Conservation (phyloP, 140 eudicot genomes). For the Bidens hawaiensis region DNA sequence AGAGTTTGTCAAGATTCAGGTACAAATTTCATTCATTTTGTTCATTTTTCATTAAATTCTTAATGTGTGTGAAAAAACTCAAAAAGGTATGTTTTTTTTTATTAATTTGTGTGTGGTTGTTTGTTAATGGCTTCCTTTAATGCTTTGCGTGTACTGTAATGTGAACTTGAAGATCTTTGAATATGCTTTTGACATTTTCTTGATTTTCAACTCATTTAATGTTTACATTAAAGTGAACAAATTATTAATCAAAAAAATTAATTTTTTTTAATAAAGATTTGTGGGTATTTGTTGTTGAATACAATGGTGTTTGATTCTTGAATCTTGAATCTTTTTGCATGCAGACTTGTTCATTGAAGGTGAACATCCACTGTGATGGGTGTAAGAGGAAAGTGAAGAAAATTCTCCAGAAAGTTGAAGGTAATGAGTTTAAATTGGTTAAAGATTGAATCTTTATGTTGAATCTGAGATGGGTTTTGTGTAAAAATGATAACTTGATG, state of each 20-base stretch:
- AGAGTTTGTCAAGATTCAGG: conserved; percentile 99
- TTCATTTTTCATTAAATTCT: neutral
- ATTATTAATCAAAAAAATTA: neutral
- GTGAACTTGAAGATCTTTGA: conserved; percentile 28
- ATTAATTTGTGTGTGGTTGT: neutral
- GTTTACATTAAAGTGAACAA: neutral
- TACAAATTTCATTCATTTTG: conserved; percentile 15
- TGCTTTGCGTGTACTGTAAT: conserved; percentile 38
- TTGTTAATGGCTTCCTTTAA: conserved; percentile 10
- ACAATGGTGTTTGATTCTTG: conserved; percentile 1
- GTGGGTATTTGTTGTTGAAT: conserved; percentile 1
- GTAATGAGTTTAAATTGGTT: conserved; percentile 32
- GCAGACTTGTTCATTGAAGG: conserved; percentile 92
- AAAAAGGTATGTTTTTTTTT: conserved; percentile 8
- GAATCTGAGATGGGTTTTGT: conserved; percentile 24
- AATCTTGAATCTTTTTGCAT: conserved; percentile 40
- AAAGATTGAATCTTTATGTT: conserved; percentile 6
- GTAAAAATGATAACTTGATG: neutral
- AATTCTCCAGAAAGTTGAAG: conserved; percentile 93
- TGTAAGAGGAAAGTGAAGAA: conserved; percentile 95
- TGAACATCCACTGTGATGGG: conserved; percentile 99
- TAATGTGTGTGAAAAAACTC: conserved; percentile 6
- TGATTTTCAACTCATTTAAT: conserved; percentile 5
- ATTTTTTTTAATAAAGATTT: neutral
- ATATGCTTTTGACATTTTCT: neutral